Conservation (phyloP, 1,284 basidiomycete species). For the Trametes polyzona region DNA sequence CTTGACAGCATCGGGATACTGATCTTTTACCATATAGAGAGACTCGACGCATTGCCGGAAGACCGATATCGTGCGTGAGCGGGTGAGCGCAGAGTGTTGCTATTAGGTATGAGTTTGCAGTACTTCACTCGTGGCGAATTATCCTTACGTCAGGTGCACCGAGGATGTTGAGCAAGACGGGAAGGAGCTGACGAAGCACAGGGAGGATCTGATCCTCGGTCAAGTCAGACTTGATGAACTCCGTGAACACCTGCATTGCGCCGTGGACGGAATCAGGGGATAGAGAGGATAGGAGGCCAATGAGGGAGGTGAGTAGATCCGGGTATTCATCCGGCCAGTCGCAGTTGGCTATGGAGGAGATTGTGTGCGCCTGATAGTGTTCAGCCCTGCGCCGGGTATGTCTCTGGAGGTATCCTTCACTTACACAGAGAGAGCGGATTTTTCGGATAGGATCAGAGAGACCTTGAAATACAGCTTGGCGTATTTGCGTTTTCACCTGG, state of each 20-base stretch:
- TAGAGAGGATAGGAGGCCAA: conserved; percentile 73
- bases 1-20: conserved; percentile 85
- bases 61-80: conserved; percentile 84
- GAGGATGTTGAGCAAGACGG: conserved; percentile 83
- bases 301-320: conserved; percentile 73
- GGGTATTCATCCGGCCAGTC: conserved; percentile 97
- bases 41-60: conserved; percentile 91
- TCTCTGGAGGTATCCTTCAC: conserved; percentile 28
- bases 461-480: conserved; percentile 75
- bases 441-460: conserved; percentile 86
- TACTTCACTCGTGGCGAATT: background rate
- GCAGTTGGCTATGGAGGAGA: conserved; percentile 84
- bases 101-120: conserved; percentile 31
- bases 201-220: conserved; percentile 93
- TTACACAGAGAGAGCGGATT: conserved; percentile 80
- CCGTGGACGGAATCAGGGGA: conserved; percentile 84
- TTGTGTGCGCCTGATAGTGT: conserved; percentile 68
- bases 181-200: conserved; percentile 82
- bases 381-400: conserved; percentile 1
- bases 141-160: conserved; percentile 69
- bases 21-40: conserved; percentile 93
- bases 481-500: conserved; percentile 79
- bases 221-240: conserved; percentile 90
- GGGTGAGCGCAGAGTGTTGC: conserved; percentile 77
- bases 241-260: conserved; percentile 92